Evolutionary conservation across 225 moss, liverwort and hornwort genomes (phyloP), one percentile per base, ranked within the genome.

Genomic region (Lunularia cruciata): DNA sequence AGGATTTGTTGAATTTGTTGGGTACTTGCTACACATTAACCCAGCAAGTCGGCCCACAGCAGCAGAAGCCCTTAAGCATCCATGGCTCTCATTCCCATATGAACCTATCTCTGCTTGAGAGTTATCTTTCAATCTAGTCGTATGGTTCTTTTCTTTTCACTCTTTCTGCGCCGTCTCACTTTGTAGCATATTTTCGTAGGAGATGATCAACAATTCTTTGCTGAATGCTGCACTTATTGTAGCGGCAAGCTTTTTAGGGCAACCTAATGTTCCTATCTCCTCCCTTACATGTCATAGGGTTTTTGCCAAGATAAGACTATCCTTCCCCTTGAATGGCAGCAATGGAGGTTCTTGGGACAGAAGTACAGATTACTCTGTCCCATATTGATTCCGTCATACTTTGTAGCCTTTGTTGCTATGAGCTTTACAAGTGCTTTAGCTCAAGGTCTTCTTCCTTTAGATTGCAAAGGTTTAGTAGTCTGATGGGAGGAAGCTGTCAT

Each of bases 1-100:
- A 80, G 96, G 92, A 47, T 98, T 93, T 64, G 86, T 98, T 52
- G 90, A 98, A 47, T 98, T 98, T 69, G 93, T 93, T 65, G 90
- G 77, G 19, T 87, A 78, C 60, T 82, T 93, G 73, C 83, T 93
- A 37, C 80, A 92, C 63, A 84, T 86, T 72, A 88, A 86, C 69
- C 92, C 92, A 68, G 61, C 60, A 76, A 70, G 63, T 56, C 89
- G 96, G 57, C 92, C 96, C 40, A 84, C 87, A 71, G 92, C 92
- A 64, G 76, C 64, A 59, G 96, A 98, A 66, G 96, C 96, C 37
- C 78, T 90, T 25, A 90, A 88, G 59, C 96, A 98, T 76, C 85
- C 92, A 43, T 98, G 96, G 96, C 90, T 98, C 48, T 92, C 92
- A 9, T 89, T 83, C 52, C 92, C 90, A 20, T 98, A 98, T 68